Evolutionary conservation across 139 green algal genomes (phyloP).

Genomic region (Chlamydomonas sphaeroides): DNA sequence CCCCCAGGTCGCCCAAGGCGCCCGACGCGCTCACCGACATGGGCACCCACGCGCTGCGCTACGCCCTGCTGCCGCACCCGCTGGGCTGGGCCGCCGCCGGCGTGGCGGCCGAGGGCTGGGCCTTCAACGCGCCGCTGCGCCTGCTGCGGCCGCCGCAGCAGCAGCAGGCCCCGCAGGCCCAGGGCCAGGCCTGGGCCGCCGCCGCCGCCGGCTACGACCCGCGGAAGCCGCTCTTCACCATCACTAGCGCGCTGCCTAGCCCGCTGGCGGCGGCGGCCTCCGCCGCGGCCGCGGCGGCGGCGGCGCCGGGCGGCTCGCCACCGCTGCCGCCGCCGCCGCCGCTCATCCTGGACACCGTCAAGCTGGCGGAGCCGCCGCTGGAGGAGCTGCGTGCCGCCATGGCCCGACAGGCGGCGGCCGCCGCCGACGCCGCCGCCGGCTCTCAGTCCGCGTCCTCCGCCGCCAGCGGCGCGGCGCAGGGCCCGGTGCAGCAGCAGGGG

Average conservation of each 20-base stretch:
- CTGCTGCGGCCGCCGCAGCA: background rate
- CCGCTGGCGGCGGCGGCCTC: background rate
- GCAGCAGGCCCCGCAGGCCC: background rate
- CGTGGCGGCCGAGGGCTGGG: conserved; percentile 39
- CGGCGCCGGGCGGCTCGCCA: no score
- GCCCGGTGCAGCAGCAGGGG: background rate
- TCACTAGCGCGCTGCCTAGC: conserved; percentile 16
- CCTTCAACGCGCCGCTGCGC: conserved; percentile 42
- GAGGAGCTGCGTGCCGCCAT: background rate
- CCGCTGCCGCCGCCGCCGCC: background rate
- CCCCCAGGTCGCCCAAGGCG: conserved; percentile 43
- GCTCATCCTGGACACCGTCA: conserved; percentile 48
- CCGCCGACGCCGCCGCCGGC: no score
- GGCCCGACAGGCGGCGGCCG: background rate
- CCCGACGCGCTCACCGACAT: conserved; percentile 46
- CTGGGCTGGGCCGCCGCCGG: conserved; percentile 44
- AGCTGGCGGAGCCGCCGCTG: conserved; percentile 41
- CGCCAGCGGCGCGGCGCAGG: background rate
- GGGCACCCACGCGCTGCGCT: conserved; percentile 40
- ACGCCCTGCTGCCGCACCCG: conserved; percentile 42
- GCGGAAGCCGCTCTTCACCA: no score
- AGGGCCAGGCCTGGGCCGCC: background rate
- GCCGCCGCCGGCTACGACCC: no score
- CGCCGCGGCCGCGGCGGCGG: background rate
- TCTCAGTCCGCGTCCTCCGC: background rate